Evolutionary conservation across 768 basidiomycete species (phyloP).

Genomic region (Podaxis pistillaris): DNA sequence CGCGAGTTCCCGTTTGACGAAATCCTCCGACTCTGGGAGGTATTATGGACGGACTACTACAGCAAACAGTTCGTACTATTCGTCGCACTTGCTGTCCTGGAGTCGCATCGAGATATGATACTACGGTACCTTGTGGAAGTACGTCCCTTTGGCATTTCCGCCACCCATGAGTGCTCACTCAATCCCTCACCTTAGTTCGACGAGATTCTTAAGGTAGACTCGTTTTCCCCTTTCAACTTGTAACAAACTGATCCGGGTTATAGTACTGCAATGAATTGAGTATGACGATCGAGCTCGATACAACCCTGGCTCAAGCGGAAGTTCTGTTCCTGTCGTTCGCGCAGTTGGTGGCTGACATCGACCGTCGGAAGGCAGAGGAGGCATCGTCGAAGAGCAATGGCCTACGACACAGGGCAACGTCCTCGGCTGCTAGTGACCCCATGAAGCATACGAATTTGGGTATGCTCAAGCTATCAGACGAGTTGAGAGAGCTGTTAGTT

Average conservation of each 20-base stretch:
- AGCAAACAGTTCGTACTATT: constrained; percentile 89
- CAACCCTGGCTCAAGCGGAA: constrained; percentile 94
- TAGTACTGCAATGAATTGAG: constrained; percentile 93
- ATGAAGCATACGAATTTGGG: constrained; percentile 31
- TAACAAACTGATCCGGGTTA: not conserved
- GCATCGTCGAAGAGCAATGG: constrained; percentile 28
- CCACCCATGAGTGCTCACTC: not conserved
- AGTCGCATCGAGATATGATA: constrained; percentile 94
- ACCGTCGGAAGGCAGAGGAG: constrained; percentile 71
- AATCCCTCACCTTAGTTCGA: constrained; percentile 55
- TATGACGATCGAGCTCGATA: constrained; percentile 96
- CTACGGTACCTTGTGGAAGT: constrained; percentile 94
- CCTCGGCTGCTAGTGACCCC: constrained; percentile 18
- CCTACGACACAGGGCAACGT: constrained; percentile 19
- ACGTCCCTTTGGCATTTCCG: constrained; percentile 13
- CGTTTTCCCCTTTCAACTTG: not conserved
- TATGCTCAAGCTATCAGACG: constrained; percentile 55
- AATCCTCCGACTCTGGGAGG: constrained; percentile 90
- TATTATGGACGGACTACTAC: constrained; percentile 90
- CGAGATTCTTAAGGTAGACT: constrained; percentile 66
- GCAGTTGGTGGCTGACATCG: constrained; percentile 85
- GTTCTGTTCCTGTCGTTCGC: constrained; percentile 93
- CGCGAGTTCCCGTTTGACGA: constrained; percentile 94
- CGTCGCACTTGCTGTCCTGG: constrained; percentile 89
- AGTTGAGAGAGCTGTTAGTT: constrained; percentile 57